phyloP scores from a whole-genome alignment of 176 grass and related monocot genomes.

The Avena sativa region DNA sequence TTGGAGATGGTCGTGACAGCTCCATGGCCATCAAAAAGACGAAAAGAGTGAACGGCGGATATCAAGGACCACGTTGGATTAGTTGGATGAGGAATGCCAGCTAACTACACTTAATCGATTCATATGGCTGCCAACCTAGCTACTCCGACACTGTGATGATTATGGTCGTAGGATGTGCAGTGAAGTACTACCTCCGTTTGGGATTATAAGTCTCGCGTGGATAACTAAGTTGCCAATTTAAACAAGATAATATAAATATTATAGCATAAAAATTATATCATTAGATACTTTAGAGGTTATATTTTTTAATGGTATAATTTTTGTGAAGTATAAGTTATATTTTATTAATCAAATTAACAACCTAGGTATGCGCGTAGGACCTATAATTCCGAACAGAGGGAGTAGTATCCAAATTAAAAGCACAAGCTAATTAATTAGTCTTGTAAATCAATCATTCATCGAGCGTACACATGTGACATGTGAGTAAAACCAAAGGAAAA shows the following conservation, averaged over 20 bases:
- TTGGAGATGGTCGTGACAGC: constrained; percentile 10
- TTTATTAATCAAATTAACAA: too few species aligned
- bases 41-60: background rate
- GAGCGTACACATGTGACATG: background rate
- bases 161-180: background rate
- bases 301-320: too few species aligned
- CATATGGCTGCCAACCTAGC: background rate
- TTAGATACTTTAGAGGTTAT: too few species aligned
- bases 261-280: too few species aligned
- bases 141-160: background rate
- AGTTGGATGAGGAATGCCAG: background rate
- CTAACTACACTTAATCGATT: background rate
- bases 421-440: background rate
- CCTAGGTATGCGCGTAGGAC: too few species aligned
- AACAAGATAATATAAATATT: too few species aligned
- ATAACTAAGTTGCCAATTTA: too few species aligned
- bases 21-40: background rate
- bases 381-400: too few species aligned
- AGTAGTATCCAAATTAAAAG: too few species aligned
- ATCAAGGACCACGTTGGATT: background rate
- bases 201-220: too few species aligned
- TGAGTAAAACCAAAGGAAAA: background rate
- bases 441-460: background rate
- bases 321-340: too few species aligned
- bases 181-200: too few species aligned